phyloP scores from a whole-genome alignment of 805 yeast species.

The Candida maris region DNA sequence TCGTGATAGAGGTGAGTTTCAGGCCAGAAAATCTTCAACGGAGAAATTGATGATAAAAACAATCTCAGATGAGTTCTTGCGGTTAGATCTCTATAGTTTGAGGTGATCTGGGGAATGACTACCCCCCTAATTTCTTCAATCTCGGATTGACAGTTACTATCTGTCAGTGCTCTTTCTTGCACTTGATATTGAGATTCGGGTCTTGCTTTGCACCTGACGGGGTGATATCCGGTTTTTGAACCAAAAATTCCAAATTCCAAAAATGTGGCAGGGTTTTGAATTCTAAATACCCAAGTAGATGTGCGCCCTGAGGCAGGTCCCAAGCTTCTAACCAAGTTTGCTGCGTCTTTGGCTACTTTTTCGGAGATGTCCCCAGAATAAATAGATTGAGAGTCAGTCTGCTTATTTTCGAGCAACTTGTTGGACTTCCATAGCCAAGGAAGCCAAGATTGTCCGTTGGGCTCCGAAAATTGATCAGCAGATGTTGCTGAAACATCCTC shows the following conservation, averaged over 20 bases:
- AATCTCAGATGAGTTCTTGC: conserved; percentile 25
- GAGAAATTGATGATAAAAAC: conserved; percentile 17
- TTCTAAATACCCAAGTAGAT: conserved; percentile 29
- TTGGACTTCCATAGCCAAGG: conserved; percentile 19
- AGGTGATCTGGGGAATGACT: conserved; percentile 26
- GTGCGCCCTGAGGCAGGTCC: conserved; percentile 20
- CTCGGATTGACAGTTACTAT: not conserved
- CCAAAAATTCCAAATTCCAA: conserved; percentile 31
- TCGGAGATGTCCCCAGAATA: conserved; percentile 18
- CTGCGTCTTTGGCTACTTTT: conserved; percentile 22
- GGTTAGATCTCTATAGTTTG: conserved; percentile 27
- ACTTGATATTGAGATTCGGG: conserved; percentile 29
- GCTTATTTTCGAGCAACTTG: not conserved
- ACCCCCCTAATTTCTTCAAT: not conserved
- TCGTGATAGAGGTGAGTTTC: conserved; percentile 31
- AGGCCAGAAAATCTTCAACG: conserved; percentile 18
- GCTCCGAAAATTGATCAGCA: not conserved
- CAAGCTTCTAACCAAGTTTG: conserved; percentile 20
- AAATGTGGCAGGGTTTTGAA: conserved; percentile 2
- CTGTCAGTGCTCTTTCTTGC: conserved; percentile 19
- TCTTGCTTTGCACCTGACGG: conserved; percentile 22
- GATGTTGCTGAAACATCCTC: no score
- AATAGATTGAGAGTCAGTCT: conserved; percentile 9
- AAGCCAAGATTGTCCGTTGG: conserved; percentile 8
- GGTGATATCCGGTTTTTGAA: conserved; percentile 25